phyloP scores from a whole-genome alignment of 2,329 filamentous ascomycete species.

The Emergomyces orientalis region DNA sequence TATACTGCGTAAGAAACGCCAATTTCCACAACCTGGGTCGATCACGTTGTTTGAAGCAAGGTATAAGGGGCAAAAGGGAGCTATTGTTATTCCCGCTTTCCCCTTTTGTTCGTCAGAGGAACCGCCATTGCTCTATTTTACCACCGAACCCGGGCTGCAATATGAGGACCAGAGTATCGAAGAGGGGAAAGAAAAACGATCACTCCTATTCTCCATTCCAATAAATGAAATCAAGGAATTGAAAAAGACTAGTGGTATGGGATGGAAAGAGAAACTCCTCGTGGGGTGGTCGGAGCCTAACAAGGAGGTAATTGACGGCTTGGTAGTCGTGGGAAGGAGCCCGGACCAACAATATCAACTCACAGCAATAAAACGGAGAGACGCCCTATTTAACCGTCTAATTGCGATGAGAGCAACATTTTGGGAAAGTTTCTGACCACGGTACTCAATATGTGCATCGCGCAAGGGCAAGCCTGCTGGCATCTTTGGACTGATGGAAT shows the following conservation, averaged over 20 bases:
- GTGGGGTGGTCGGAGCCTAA: not conserved
- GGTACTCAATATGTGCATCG: not conserved
- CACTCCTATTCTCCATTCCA: not conserved
- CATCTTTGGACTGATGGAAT: not conserved
- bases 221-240: not conserved
- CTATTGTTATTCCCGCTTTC: not conserved
- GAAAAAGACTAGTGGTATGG: not conserved
- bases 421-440: not conserved
- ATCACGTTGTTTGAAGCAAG: not conserved
- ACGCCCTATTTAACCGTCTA: not conserved
- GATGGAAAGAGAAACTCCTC: not conserved
- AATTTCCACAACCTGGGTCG: not conserved
- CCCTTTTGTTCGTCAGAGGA: not conserved
- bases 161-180: not conserved
- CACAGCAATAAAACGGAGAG: not conserved
- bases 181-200: not conserved
- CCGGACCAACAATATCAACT: not conserved
- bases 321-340: not conserved
- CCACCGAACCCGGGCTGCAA: not conserved
- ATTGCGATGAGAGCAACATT: not conserved
- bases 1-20: not conserved
- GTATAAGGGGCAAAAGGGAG: not conserved
- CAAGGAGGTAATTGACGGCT: not conserved
- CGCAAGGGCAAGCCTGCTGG: not conserved
- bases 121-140: not conserved